Evolutionary conservation across 2,329 filamentous ascomycete genomes (phyloP).

Genomic region (Penicillium occitanis): DNA sequence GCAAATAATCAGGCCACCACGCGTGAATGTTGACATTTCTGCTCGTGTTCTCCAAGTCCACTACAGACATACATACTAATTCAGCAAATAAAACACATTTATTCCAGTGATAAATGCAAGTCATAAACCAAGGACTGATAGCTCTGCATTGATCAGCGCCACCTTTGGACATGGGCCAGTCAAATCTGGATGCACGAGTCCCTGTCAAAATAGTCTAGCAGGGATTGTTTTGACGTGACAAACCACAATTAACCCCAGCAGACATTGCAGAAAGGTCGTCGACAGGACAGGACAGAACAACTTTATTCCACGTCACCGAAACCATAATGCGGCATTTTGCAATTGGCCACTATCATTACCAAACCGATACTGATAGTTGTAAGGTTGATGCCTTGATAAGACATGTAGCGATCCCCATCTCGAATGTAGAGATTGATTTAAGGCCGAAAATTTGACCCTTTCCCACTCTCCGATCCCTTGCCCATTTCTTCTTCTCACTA

Average conservation of each 20-base stretch:
- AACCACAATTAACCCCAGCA: slow-evolving; percentile 4
- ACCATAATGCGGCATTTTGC: slow-evolving; percentile 19
- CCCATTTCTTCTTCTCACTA: slow-evolving; percentile 3
- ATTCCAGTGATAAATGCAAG: slow-evolving; percentile 17
- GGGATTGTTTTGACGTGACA: slow-evolving; percentile 19
- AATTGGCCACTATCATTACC: slow-evolving; percentile 9
- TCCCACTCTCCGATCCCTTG: background rate
- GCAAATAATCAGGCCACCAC: background rate
- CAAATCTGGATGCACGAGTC: background rate
- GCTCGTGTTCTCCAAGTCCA: background rate
- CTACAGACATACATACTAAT: background rate
- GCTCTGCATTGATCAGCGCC: slow-evolving; percentile 18
- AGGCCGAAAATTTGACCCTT: slow-evolving; percentile 12
- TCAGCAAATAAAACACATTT: slow-evolving; percentile 10
- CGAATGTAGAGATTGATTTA: slow-evolving; percentile 16
- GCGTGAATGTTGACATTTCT: background rate
- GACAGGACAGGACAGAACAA: background rate
- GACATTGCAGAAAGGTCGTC: background rate
- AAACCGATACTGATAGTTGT: background rate
- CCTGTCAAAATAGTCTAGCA: slow-evolving; percentile 5
- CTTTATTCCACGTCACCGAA: slow-evolving; percentile 19
- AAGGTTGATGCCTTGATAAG: slow-evolving; percentile 3
- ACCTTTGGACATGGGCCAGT: slow-evolving; percentile 15
- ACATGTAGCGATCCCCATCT: background rate
- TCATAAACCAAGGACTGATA: slow-evolving; percentile 18